phyloP scores from a whole-genome alignment of 202 grass and related monocot species.

The Dendrocalamus latiflorus region DNA sequence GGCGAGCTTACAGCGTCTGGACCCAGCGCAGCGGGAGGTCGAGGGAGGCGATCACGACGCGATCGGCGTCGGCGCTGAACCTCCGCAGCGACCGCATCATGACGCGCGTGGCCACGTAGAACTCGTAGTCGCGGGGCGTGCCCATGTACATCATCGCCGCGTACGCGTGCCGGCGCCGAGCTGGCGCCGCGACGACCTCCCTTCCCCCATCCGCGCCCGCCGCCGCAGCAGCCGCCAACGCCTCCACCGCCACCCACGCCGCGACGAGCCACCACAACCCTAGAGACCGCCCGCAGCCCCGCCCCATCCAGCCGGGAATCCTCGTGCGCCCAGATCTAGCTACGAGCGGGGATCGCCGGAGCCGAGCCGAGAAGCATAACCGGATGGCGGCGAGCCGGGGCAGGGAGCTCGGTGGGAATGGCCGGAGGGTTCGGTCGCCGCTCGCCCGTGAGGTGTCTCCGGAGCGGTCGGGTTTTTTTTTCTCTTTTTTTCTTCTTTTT shows the following conservation, averaged over 20 bases:
- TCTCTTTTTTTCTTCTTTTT: too few species aligned
- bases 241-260: background rate
- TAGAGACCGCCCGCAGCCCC: background rate
- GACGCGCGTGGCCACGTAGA: constrained; percentile 96
- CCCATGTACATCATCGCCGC: constrained; percentile 99
- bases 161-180: constrained; percentile 59
- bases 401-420: background rate
- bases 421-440: background rate
- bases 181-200: background rate
- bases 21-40: constrained; percentile 79
- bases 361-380: background rate
- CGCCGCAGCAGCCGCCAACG: background rate
- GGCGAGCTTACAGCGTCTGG: constrained; percentile 51
- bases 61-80: constrained; percentile 58
- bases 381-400: background rate
- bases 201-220: background rate
- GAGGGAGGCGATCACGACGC: constrained; percentile 85
- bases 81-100: constrained; percentile 81
- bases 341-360: constrained; percentile 16
- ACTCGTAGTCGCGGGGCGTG: constrained; percentile 94
- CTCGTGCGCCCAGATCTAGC: constrained; percentile 34
- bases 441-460: constrained; percentile 18
- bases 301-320: constrained; percentile 13
- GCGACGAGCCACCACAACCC: constrained; percentile 24
- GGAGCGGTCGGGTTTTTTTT: background rate